Percentiles rank a stretch among this genome's conserved stretches.
phyloP scores from a whole-genome alignment of 805 yeast genomes.

The Ogataea saltuana region DNA sequence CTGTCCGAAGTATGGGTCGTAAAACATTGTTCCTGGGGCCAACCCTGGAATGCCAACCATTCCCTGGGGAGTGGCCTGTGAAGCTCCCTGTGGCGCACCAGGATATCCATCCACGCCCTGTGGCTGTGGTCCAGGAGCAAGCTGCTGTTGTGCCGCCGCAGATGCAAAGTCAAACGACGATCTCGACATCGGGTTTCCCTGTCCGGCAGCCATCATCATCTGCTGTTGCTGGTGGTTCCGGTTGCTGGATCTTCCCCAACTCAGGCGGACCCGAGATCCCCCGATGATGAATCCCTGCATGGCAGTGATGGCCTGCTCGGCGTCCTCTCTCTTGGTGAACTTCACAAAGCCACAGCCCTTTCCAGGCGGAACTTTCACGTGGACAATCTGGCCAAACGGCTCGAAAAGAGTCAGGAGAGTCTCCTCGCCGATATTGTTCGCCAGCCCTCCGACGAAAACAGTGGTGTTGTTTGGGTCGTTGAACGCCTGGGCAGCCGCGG shows the following conservation, averaged over 20 bases:
- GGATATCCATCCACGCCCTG: conserved; percentile 21
- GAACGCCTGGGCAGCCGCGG: conserved; percentile 27
- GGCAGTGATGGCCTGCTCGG: conserved; percentile 73
- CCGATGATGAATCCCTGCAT: conserved; percentile 79
- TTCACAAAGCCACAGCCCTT: conserved; percentile 81
- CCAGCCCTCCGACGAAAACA: conserved; percentile 66
- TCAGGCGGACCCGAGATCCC: conserved; percentile 69
- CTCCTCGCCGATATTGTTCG: conserved; percentile 61
- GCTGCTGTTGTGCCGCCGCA: conserved; percentile 19
- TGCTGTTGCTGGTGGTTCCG: conserved; percentile 25
- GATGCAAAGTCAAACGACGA: conserved; percentile 27
- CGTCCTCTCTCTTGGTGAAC: conserved; percentile 65
- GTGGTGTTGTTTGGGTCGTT: conserved; percentile 75
- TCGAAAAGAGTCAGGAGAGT: conserved; percentile 61
- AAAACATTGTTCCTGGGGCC: conserved; percentile 35
- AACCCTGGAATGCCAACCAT: conserved; percentile 32
- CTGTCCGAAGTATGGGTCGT: conserved; percentile 36
- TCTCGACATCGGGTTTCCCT: conserved; percentile 24
- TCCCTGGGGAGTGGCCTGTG: conserved; percentile 26
- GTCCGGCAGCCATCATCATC: conserved; percentile 22
- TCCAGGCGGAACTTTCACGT: conserved; percentile 74
- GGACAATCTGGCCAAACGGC: conserved; percentile 70
- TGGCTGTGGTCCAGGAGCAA: conserved; percentile 18
- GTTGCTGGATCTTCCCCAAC: conserved; percentile 66
- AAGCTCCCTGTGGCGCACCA: conserved; percentile 18